phyloP scores from a whole-genome alignment of 2,329 filamentous ascomycete species.

The Colletotrichum tamarilloi region DNA sequence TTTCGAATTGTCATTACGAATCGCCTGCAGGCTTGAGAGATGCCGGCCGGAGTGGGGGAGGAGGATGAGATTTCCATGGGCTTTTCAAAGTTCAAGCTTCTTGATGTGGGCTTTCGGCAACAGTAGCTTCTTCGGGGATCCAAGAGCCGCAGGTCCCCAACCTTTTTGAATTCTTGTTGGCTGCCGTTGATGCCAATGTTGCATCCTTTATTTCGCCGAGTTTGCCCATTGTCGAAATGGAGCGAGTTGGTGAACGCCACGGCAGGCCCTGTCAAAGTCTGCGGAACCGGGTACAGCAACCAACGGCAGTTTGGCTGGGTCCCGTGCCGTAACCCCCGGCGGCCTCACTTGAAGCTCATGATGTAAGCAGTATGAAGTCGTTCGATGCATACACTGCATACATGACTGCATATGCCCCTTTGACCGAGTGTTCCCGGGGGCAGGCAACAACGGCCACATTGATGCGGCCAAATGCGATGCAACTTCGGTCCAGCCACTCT shows the following conservation, averaged over 20 bases:
- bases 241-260: background rate
- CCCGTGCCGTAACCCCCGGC: no score
- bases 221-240: no score
- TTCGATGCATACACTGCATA: no score
- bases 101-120: conserved; percentile 16
- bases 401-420: no score
- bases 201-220: background rate
- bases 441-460: background rate
- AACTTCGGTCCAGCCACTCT: background rate
- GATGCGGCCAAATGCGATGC: background rate
- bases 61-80: no score
- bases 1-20: background rate
- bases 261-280: no score
- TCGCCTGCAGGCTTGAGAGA: background rate
- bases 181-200: background rate
- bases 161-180: background rate
- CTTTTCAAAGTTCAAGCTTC: background rate
- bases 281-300: background rate
- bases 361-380: no score
- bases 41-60: no score
- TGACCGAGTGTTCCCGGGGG: background rate
- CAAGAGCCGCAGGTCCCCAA: background rate
- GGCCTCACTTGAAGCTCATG: no score
- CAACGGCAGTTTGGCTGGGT: background rate
- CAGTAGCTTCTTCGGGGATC: background rate